A percentile compares a stretch with the other conserved stretches of the same genome.
phyloP scores from a whole-genome alignment of 139 green algal species.

The Chlamydomonas sp. region DNA sequence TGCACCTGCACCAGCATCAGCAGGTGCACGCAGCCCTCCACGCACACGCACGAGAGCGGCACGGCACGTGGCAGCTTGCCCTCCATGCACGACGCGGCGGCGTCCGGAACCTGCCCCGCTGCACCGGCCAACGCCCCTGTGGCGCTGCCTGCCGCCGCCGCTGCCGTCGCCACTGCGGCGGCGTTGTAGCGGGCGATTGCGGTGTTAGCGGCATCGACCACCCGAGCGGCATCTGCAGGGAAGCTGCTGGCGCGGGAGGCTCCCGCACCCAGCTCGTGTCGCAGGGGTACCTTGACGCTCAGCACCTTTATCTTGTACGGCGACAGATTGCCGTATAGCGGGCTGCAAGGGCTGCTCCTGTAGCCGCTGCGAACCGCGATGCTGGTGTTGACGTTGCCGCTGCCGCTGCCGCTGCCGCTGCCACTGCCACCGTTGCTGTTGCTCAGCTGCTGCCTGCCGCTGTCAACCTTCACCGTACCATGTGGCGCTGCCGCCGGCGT shows the following conservation, averaged over 20 bases:
- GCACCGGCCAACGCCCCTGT: background rate
- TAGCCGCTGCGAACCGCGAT: background rate
- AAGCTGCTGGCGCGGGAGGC: background rate
- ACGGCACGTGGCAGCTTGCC: background rate
- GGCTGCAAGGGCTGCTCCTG: background rate
- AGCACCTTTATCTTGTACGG: background rate
- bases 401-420: background rate
- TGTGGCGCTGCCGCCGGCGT: too few species aligned
- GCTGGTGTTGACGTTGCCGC: slow-evolving; percentile 1
- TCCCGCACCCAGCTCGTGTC: background rate
- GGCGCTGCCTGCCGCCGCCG: too few species aligned
- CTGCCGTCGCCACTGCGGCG: too few species aligned
- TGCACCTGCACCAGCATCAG: too few species aligned
- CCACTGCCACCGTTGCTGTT: background rate
- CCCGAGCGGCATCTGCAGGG: too few species aligned
- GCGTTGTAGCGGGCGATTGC: too few species aligned
- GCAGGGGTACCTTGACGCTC: background rate
- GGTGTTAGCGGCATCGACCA: background rate
- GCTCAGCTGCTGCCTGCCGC: too few species aligned
- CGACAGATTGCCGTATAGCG: background rate
- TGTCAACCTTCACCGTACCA: too few species aligned
- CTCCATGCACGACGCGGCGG: background rate
- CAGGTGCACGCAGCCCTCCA: too few species aligned
- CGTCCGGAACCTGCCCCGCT: background rate
- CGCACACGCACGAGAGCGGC: too few species aligned